Base-by-base conservation (phyloP, 208 protist genomes). In the Trypanosoma rangeli region DNA sequence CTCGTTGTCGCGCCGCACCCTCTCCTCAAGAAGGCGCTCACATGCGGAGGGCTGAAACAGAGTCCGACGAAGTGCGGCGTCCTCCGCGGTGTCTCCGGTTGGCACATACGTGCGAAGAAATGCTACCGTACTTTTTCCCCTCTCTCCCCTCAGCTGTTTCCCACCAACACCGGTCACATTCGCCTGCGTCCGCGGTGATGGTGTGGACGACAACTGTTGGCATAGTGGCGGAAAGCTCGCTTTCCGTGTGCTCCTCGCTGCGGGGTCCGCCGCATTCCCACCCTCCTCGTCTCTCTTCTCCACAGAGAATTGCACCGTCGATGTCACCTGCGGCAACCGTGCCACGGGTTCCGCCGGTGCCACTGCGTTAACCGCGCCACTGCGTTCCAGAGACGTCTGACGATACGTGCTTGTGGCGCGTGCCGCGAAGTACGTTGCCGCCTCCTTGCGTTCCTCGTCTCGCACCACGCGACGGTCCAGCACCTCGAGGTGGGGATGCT, bases 401-500 rank as follows among this genome's bases (percentile, higher is more conserved):
- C 10, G 20, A 53, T 2, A 4, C 22, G 49, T 18, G 16, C 5
- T 37, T 18, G 31, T 18, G 13, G 9, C 29, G 5, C 12, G 5
- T 33, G 52, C 13, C 7, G 28, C 49, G 46, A 63, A 74, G 20
- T 37, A 46, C 48, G 44, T 60, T 1, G 72, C 78, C 10, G 76
- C 82, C 31, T 66, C 70, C 1, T 71, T 64, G n/a, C 90, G 85
- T 62, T 95, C 90, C 35, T 78, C 77, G 0, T 29, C 15, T 1
- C 75, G 85, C 31, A 95, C 74, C 15, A 59, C 53, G 42, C 68
- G 69, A 18, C 83, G 79, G 59, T 96, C 90, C 3, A 96, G 71
- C 53, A 93, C 74, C 61, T 87, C 76, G 12, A 94, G 44, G 64
- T 89, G 79, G 9, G 87, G 90, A 18, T 89, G 79, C 15, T 78